Evolutionary conservation across 1,284 basidiomycete species (phyloP).

Genomic region (Mycena sp.): DNA sequence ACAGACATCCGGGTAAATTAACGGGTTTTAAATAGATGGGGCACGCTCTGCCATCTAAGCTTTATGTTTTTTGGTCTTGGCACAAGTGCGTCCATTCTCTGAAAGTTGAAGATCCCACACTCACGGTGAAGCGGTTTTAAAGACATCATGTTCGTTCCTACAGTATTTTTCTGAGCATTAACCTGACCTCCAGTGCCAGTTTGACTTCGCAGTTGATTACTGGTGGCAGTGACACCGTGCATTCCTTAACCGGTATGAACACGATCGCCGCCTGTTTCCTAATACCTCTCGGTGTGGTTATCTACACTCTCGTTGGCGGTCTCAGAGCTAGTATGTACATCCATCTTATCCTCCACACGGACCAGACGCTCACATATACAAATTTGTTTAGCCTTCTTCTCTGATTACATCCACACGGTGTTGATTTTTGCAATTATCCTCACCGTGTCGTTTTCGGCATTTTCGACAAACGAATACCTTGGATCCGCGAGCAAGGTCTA

Average conservation of each 20-base stretch:
- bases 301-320: conserved; percentile 65
- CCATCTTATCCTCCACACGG: conserved; percentile 33
- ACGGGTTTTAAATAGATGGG: conserved; percentile 48
- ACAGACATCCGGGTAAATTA: neutral
- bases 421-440: conserved; percentile 45
- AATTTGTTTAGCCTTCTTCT: conserved; percentile 29
- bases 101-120: too few species aligned
- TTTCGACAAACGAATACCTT: conserved; percentile 39
- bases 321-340: conserved; percentile 55
- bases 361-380: neutral
- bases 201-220: conserved; percentile 70
- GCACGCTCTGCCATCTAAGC: conserved; percentile 63
- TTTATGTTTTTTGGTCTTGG: conserved; percentile 71
- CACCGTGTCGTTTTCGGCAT: conserved; percentile 41
- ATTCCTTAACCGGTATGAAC: conserved; percentile 62
- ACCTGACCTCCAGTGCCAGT: conserved; percentile 58
- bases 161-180: conserved; percentile 48
- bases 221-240: conserved; percentile 70
- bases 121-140: neutral
- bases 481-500: conserved; percentile 43
- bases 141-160: conserved; percentile 13
- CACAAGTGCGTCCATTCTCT: conserved; percentile 29
- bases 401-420: conserved; percentile 46
- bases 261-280: conserved; percentile 72
- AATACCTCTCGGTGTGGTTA: conserved; percentile 63